phyloP scores from a whole-genome alignment of 164 flowering plant genomes.

The Stephania cephalantha region DNA sequence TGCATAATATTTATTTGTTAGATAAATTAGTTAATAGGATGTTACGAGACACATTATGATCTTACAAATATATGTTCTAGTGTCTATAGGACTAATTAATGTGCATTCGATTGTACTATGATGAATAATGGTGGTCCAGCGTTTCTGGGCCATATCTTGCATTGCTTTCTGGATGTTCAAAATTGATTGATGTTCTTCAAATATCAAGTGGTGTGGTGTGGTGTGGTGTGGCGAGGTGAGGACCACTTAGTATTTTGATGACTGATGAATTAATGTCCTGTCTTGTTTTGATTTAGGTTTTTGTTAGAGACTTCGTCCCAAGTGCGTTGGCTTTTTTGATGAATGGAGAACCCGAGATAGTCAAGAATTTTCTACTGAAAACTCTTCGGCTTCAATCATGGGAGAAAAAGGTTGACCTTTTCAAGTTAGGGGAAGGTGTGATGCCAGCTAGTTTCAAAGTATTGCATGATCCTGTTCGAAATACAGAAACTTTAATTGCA shows the following conservation, averaged over 20 bases:
- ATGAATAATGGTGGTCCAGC: background rate
- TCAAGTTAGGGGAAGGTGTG: constrained; percentile 45
- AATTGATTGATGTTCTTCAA: background rate
- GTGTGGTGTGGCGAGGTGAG: background rate
- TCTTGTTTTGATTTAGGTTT: constrained; percentile 25
- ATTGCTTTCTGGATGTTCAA: background rate
- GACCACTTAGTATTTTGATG: background rate
- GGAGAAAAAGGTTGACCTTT: constrained; percentile 47
- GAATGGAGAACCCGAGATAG: constrained; percentile 51
- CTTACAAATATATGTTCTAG: too few relatives aligned
- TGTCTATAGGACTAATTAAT: too few relatives aligned
- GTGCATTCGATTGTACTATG: background rate
- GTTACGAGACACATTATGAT: too few relatives aligned
- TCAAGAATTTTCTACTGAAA: constrained; percentile 42
- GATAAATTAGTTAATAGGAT: too few relatives aligned
- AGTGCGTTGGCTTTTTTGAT: constrained; percentile 51
- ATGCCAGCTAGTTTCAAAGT: constrained; percentile 55
- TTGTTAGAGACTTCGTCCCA: constrained; percentile 52
- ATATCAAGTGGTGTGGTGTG: background rate
- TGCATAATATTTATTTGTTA: too few relatives aligned
- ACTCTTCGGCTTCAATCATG: constrained; percentile 50
- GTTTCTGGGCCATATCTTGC: background rate
- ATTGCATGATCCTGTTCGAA: constrained; percentile 30
- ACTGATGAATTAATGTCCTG: background rate
- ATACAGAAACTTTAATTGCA: constrained; percentile 35